phyloP scores from a whole-genome alignment of 768 basidiomycete species.

The Rhodotorula diobovata region DNA sequence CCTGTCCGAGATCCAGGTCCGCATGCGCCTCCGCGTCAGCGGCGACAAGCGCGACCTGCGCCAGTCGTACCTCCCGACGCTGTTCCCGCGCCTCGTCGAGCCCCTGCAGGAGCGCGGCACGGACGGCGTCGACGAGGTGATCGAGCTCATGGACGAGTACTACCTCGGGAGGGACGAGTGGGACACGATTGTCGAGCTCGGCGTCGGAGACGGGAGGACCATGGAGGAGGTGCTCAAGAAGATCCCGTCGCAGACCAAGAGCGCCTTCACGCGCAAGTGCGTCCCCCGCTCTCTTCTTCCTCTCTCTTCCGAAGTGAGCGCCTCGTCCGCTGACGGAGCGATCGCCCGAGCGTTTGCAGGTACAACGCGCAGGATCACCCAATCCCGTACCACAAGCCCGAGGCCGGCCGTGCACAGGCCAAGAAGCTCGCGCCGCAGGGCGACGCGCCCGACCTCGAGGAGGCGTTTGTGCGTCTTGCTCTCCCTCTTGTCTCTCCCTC shows the following conservation, averaged over 20 bases:
- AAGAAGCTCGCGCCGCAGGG: slow-evolving; percentile 69
- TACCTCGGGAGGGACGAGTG: slow-evolving; percentile 90
- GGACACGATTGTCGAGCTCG: slow-evolving; percentile 92
- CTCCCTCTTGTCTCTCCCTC: too few relatives aligned
- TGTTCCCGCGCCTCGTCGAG: slow-evolving; percentile 72
- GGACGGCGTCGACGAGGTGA: slow-evolving; percentile 71
- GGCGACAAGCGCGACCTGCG: slow-evolving; percentile 85
- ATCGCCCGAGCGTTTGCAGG: slow-evolving; percentile 49
- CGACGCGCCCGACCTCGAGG: slow-evolving; percentile 82
- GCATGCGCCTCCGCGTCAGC: slow-evolving; percentile 90
- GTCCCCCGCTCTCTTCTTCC: slow-evolving; percentile 42
- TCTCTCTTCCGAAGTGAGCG: not conserved
- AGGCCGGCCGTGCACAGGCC: slow-evolving; percentile 64
- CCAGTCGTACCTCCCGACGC: slow-evolving; percentile 82
- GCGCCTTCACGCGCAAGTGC: slow-evolving; percentile 77
- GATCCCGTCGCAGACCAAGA: slow-evolving; percentile 74
- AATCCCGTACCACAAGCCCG: slow-evolving; percentile 82
- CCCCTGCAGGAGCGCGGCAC: slow-evolving; percentile 70
- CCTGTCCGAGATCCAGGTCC: slow-evolving; percentile 83
- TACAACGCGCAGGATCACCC: slow-evolving; percentile 89
- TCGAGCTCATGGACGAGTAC: slow-evolving; percentile 87
- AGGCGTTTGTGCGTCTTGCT: slow-evolving; percentile 52
- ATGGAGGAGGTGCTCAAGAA: slow-evolving; percentile 75
- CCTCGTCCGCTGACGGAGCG: not conserved
- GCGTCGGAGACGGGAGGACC: slow-evolving; percentile 66